Percentiles rank a stretch among this genome's conserved stretches.
These are phyloP conservation scores for Lactarius sanguifluus DNA, from an alignment of 768 basidiomycete species.

Conservation along the genomic window DNA sequence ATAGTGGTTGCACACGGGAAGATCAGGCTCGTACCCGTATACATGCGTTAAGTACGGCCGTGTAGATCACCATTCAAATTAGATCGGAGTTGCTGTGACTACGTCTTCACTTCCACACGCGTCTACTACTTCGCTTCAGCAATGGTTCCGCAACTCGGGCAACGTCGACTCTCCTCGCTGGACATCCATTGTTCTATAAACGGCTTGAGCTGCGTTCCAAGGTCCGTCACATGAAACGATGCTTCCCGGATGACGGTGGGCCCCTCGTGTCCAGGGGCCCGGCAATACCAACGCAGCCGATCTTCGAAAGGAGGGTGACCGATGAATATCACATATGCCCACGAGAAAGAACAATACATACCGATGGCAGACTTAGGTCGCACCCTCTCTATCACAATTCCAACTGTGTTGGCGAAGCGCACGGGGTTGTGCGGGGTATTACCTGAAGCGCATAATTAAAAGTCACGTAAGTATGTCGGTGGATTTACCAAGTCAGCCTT, in stretches of 20 bases:
- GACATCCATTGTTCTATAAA: slow-evolving; percentile 84
- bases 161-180: slow-evolving; percentile 62
- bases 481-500: not conserved
- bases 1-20: too few relatives aligned
- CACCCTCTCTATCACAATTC: slow-evolving; percentile 86
- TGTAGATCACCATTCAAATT: not conserved
- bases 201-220: slow-evolving; percentile 92
- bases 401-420: slow-evolving; percentile 85
- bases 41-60: too few relatives aligned
- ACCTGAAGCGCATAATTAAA: slow-evolving; percentile 44
- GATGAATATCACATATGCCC: not conserved
- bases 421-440: slow-evolving; percentile 98
- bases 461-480: not conserved
- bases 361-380: slow-evolving; percentile 76
- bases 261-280: slow-evolving; percentile 51
- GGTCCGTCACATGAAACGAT: slow-evolving; percentile 81
- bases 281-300: slow-evolving; percentile 91
- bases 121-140: slow-evolving; percentile 60
- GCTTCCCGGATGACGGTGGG: slow-evolving; percentile 85
- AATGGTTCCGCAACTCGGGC: slow-evolving; percentile 64
- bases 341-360: slow-evolving; percentile 37
- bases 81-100: not conserved
- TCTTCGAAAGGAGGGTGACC: slow-evolving; percentile 48
- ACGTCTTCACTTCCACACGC: not conserved
- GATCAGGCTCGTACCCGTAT: too few relatives aligned